Evolutionary conservation across 78 protist species (phyloP), one percentile per base, ranked within the genome.

Genomic region (Guillardia theta): DNA sequence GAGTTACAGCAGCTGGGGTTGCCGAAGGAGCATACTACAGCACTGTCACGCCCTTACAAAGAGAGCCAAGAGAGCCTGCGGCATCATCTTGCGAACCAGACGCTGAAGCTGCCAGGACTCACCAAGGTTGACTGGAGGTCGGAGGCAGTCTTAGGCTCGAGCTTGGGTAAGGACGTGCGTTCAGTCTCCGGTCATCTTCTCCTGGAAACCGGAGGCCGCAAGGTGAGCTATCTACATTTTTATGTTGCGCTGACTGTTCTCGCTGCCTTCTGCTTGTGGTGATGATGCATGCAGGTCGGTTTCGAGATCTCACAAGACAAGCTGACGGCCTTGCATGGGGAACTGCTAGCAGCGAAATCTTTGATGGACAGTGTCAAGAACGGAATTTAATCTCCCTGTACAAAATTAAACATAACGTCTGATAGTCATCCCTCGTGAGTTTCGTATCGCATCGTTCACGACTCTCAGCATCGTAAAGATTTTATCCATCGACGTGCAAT

Each of bases 1-100:
- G 90, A 80, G 48, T 30, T 80, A 36, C 90, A 80, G 50, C 90
- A 80, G 90, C 53, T 80, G 44, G 50, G 83, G 41, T 43, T 70
- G 9, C 83, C 83, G 83, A 4, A 24, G 41, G 83, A 70, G 22
- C 83, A 70, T 6, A 70, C 83, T 3, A 24, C 15, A 1, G 9
- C 83, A 24, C 45, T 70, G 6, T 70, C 46, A 15, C 83, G 83
- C 41, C 45, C 83, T 36, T 70, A 70, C 83, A 70, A 70, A 6
- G 83, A 70, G 41, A 36, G 36, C 46, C 15, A 24, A 24, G 83
- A 24, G 22, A 33, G 45, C 45, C 12, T 70, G 83, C 83, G 83
- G 83, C 46, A 70, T 15, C 12, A 36, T 36, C 83, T 70, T 0
- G 83, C 83, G 0, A 22, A 24, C 83, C 9, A 70, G 45, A 70